Base-by-base conservation (phyloP, 1,284 basidiomycete species). In the Naganishia liquefaciens region DNA sequence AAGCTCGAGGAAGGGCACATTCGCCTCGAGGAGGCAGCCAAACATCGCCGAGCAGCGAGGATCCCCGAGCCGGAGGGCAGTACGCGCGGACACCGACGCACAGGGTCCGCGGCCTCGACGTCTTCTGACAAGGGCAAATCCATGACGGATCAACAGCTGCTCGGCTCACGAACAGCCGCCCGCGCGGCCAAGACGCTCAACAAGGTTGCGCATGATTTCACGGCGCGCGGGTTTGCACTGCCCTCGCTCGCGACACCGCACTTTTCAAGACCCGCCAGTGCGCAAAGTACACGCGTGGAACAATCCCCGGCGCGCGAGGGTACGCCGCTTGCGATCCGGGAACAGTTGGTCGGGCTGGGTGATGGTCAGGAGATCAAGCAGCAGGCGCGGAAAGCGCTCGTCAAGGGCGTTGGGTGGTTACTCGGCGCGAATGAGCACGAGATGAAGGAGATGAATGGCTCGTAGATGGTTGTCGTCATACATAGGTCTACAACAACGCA, bases 391-490 rank as follows among this genome's bases (percentile, higher is more conserved):
- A 70, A 75, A n/a, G 77, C 74, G 2, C 63, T 80, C 55, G 76
- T 75, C 19, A 73, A 75, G 58, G 78, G 78, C 21, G 77, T 80
- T 17, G 79, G 79, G 27, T 80, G 79, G 79, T 68, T 80, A 54
- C 64, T 80, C 11, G 79, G 79, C 39, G 79, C 77, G 2, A 77
- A 76, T 25, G 78, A 79, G 67, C 65, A 68, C 11, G 76, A 78
- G 66, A 71, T 76, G 66, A 63, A 67, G 25, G 58, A 65, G 40
- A 54, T 64, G 46, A 42, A 57, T 23, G 33, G 60, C 25, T 50
- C 49, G 33, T 37, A 37, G 7, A 7, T 37, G 33, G 9, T 5
- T 37, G 13, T 37, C 33, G n/a, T n/a, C 7, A n/a, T 46, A 6
- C 17, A 46, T 19, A 44, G 43, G 4, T 44, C 43, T n/a, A 44